Percentiles rank a stretch among this genome's conserved stretches.
phyloP scores from a whole-genome alignment of 2,329 filamentous ascomycete species.

The Penicillium palitans region DNA sequence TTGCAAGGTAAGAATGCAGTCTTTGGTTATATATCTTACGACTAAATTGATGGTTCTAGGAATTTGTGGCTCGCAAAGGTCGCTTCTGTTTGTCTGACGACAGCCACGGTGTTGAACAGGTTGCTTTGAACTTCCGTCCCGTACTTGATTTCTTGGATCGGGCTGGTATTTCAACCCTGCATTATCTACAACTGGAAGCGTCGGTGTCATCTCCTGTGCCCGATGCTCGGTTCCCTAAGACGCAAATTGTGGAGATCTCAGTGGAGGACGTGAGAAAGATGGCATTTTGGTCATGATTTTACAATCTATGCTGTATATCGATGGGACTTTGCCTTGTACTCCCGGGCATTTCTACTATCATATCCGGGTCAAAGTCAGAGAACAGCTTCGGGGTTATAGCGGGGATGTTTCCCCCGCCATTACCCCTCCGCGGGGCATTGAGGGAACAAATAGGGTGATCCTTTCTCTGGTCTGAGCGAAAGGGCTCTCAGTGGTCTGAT shows the following conservation, averaged over 20 bases:
- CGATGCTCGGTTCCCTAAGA: slow-evolving; percentile 42
- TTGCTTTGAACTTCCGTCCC: slow-evolving; percentile 78
- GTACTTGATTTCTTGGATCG: slow-evolving; percentile 69
- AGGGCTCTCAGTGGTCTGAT: not conserved
- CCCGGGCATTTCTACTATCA: too few relatives aligned
- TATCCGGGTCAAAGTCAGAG: not conserved
- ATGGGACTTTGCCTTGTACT: not conserved
- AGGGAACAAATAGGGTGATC: not conserved
- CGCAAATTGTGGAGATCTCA: slow-evolving; percentile 32
- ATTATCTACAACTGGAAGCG: slow-evolving; percentile 38
- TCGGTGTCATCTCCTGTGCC: slow-evolving; percentile 15
- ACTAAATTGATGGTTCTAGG: slow-evolving; percentile 45
- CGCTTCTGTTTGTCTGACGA: slow-evolving; percentile 92
- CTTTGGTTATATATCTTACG: not conserved
- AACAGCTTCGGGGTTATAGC: not conserved
- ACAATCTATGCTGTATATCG: not conserved
- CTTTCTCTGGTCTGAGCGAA: not conserved
- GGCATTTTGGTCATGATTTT: slow-evolving; percentile 32
- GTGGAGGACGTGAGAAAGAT: slow-evolving; percentile 39
- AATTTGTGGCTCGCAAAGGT: slow-evolving; percentile 71
- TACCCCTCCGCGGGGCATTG: not conserved
- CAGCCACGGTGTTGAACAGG: slow-evolving; percentile 83
- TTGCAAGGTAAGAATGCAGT: slow-evolving; percentile 61
- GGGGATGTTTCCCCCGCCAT: not conserved
- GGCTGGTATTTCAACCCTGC: slow-evolving; percentile 40